Conservation (phyloP, 352 stramenopile species). For the Globisporangium nunn region DNA sequence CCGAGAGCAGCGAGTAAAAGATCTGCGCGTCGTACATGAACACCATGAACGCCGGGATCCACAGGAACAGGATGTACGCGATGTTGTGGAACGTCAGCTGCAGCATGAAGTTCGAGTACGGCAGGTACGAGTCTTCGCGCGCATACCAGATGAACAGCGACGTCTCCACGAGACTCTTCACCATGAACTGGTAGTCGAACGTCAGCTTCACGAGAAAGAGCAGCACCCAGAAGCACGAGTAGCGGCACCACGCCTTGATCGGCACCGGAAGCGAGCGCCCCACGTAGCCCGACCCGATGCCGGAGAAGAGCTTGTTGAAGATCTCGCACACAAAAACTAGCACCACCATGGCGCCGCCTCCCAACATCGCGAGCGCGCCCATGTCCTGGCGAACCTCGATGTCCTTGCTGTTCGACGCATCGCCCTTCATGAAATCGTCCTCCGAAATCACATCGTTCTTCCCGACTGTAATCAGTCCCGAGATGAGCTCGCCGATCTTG, state of each 20-base stretch:
- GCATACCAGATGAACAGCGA: constrained; percentile 84
- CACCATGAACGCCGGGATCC: constrained; percentile 76
- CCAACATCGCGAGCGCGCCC: constrained; percentile 54
- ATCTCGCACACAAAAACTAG: constrained; percentile 60
- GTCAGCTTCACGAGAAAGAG: constrained; percentile 68
- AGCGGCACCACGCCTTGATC: constrained; percentile 60
- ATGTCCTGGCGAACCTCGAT: constrained; percentile 43
- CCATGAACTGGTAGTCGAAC: constrained; percentile 85
- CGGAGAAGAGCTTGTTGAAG: constrained; percentile 63
- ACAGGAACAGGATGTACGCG: constrained; percentile 77
- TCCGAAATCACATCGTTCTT: constrained; percentile 15
- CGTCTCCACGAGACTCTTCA: constrained; percentile 81
- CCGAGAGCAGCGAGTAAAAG: constrained; percentile 76
- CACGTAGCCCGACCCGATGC: constrained; percentile 64
- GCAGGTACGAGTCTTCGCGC: constrained; percentile 57
- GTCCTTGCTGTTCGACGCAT: constrained; percentile 8
- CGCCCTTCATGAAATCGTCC: neutral
- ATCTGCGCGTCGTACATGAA: constrained; percentile 87
- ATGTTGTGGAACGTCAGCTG: constrained; percentile 83
- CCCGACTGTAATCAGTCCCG: constrained; percentile 38
- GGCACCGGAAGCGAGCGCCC: constrained; percentile 70
- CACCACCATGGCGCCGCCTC: constrained; percentile 32
- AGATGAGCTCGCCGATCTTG: constrained; percentile 50
- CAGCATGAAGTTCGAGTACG: constrained; percentile 81
- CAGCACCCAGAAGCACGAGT: constrained; percentile 79